Evolutionary conservation across 169 alveolate species (phyloP).

Genomic region (Perkinsus olseni): DNA sequence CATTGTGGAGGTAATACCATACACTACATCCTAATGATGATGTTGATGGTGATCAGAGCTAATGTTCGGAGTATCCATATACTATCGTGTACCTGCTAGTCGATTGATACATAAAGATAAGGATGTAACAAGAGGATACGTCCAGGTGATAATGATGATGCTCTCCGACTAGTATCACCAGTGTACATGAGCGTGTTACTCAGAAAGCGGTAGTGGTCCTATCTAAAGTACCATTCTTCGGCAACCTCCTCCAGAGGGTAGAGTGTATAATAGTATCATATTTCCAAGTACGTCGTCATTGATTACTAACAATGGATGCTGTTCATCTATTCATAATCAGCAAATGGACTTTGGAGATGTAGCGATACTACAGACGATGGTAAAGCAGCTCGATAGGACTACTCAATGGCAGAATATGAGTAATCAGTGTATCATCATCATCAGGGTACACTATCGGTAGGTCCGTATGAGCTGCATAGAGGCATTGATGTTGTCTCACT

Average conservation of each 20-base stretch:
- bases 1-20: not conserved
- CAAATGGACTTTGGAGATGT: not conserved
- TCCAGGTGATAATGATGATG: not conserved
- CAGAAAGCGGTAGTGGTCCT: not conserved
- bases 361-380: not conserved
- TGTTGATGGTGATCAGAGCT: not conserved
- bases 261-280: not conserved
- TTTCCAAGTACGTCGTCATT: not conserved
- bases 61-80: not conserved
- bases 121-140: not conserved
- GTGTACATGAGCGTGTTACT: not conserved
- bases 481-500: not conserved
- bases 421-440: not conserved
- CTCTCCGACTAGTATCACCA: not conserved
- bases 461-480: not conserved
- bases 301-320: not conserved
- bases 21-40: not conserved
- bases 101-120: not conserved
- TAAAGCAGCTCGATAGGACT: not conserved
- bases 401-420: not conserved
- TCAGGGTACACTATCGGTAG: not conserved
- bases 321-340: not conserved
- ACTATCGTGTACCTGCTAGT: not conserved
- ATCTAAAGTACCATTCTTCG: not conserved
- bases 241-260: not conserved